Evolutionary conservation across 176 grass and related monocot species (phyloP), one percentile per base, ranked within the genome.

Genomic region (Triticum timopheevii): DNA sequence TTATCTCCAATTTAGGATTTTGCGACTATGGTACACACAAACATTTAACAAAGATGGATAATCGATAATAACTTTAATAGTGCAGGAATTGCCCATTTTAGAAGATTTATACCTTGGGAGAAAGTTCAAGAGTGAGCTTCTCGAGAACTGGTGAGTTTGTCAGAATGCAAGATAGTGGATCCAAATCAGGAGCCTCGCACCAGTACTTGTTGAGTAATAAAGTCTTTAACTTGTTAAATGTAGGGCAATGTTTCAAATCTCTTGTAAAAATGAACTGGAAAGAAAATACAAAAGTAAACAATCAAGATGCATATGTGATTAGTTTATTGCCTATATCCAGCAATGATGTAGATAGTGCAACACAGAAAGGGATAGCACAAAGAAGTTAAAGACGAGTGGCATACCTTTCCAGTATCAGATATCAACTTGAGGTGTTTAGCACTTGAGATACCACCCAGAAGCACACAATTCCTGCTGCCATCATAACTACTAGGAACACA

Each of bases 211-310:
- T 33, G 17, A 86, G 76, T 12, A 79, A 13, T 12, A 79, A 71
- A 61, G 49, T 70, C 65, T 71, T 86, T 9, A 69, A 16, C 22
- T 70, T 71, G 12, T 17, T 31, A 70, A 86, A 79, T 45, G 49
- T 79, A 79, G 84, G 84, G 25, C 84, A 79, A 0, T 27, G 22
- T 17, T 10, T 62, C 68, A 79, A 79, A 45, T 86, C 68, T 30
- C 52, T 73, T 80, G 4, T 25, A 36, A 86, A 79, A 28, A 62
- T 72, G 61, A 50, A 50, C 77, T 80, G 85, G 12, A 45, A 30
- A 23, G 7, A 6, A 59, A 38, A 56, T 28, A 7, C 11, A 72
- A 23, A 62, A 13, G n/a, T 16, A 16, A 73, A 16, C n/a, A 73
- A 16, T 20, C 22, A 70, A 39, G 17, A 68, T 34, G 65, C 28